Evolutionary conservation across 306 rosid species (phyloP).

Genomic region (Echinosophora koreensis): DNA sequence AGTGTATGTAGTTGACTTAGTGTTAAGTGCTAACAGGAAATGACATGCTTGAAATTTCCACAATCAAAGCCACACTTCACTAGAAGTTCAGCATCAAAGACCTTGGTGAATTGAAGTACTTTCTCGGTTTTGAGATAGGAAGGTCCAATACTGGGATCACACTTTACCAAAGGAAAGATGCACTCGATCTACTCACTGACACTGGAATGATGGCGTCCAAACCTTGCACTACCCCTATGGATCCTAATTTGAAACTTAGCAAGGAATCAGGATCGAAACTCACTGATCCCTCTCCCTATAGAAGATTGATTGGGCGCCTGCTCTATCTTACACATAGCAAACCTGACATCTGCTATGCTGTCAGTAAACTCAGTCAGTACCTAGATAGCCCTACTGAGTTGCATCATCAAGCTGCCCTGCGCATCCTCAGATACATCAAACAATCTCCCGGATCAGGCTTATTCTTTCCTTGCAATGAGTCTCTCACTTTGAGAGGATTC

Average conservation of each 20-base stretch:
- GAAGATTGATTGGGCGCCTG: background rate
- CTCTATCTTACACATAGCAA: background rate
- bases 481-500: too few species aligned
- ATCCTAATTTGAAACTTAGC: background rate
- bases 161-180: background rate
- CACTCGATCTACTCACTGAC: background rate
- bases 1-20: background rate
- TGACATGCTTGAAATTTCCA: rapidly evolving
- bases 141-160: background rate
- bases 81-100: background rate
- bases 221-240: background rate
- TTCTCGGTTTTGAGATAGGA: background rate
- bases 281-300: background rate
- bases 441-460: too few species aligned
- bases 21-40: rapidly evolving
- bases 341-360: too few species aligned
- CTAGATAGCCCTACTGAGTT: too few species aligned
- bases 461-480: too few species aligned
- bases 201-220: background rate
- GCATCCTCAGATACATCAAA: too few species aligned
- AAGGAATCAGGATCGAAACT: too few species aligned
- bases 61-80: background rate
- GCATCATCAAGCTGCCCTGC: too few species aligned
- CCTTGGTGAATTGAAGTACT: too few species aligned
- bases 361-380: too few species aligned